phyloP scores from a whole-genome alignment of 192 early-diverging fungal species.

The Coemansia sp. region DNA sequence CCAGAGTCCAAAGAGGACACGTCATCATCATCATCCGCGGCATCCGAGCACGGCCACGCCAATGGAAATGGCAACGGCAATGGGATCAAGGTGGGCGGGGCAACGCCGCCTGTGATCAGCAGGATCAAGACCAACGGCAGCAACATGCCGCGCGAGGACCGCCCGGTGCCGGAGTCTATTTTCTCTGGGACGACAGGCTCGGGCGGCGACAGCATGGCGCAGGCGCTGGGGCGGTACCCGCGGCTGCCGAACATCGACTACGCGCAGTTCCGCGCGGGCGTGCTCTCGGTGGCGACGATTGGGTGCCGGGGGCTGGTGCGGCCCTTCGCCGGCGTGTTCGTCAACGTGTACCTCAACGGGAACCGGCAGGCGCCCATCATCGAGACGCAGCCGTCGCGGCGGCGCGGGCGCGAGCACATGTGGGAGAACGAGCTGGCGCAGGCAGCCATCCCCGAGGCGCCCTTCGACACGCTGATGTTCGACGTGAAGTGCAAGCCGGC shows the following conservation, averaged over 20 bases:
- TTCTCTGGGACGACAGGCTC: slow-evolving; percentile 44
- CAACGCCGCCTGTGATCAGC: not conserved
- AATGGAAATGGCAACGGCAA: not conserved
- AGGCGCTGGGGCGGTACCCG: slow-evolving; percentile 47
- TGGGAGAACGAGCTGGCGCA: slow-evolving; percentile 54
- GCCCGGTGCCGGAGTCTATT: slow-evolving; percentile 26
- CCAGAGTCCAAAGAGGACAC: not conserved
- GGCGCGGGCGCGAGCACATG: slow-evolving; percentile 50
- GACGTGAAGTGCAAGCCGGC: slow-evolving; percentile 45
- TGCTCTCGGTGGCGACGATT: slow-evolving; percentile 43
- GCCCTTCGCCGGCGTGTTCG: slow-evolving; percentile 52
- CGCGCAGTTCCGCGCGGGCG: slow-evolving; percentile 44
- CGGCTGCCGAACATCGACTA: slow-evolving; percentile 55
- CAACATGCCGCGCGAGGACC: slow-evolving; percentile 6
- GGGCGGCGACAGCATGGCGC: slow-evolving; percentile 31
- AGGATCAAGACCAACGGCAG: not conserved
- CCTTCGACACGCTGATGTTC: slow-evolving; percentile 38
- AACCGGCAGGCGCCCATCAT: slow-evolving; percentile 49
- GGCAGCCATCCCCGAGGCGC: slow-evolving; percentile 39
- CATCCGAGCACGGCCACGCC: not conserved
- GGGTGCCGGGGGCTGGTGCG: slow-evolving; percentile 51
- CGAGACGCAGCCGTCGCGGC: slow-evolving; percentile 44
- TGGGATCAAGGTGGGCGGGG: slow-evolving; percentile 4
- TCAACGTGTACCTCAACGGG: slow-evolving; percentile 47
- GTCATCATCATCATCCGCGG: slow-evolving; percentile 8